Percentiles rank a stretch among this genome's conserved stretches.
Conservation (phyloP, 768 basidiomycete species). For the Agrocybe pediades region DNA sequence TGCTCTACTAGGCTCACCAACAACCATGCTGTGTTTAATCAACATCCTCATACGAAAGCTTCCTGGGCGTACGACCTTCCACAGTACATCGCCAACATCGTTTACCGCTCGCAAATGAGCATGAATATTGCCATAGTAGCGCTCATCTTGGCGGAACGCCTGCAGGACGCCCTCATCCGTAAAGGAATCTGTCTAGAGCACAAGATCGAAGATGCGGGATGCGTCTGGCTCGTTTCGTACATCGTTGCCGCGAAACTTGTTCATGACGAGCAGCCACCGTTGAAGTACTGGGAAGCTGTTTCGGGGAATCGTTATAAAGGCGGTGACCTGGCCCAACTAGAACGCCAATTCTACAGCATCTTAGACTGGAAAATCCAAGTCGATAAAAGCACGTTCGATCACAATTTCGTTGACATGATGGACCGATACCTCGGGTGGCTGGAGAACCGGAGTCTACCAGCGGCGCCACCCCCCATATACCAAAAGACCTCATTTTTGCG, state of each 20-base stretch:
- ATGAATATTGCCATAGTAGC: constrained; percentile 13
- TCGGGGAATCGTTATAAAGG: constrained; percentile 10
- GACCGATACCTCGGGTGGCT: constrained; percentile 12
- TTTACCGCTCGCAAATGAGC: constrained; percentile 12
- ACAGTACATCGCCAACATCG: constrained; percentile 12
- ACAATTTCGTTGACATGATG: constrained; percentile 9
- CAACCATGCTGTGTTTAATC: constrained; percentile 4
- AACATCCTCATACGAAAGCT: not conserved
- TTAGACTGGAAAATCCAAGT: constrained; percentile 17
- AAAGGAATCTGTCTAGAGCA: not conserved
- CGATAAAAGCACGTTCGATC: constrained; percentile 7
- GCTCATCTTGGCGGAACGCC: constrained; percentile 13
- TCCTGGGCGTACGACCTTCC: constrained; percentile 10
- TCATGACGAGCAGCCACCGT: constrained; percentile 10
- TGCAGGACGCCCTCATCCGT: constrained; percentile 7
- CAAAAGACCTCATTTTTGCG: constrained; percentile 8
- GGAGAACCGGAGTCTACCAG: constrained; percentile 11
- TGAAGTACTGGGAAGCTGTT: constrained; percentile 16
- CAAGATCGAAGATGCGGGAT: constrained; percentile 16
- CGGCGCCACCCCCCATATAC: constrained; percentile 16
- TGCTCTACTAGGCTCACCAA: constrained; percentile 10
- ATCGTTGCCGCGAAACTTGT: constrained; percentile 19
- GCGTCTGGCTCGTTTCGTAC: constrained; percentile 17
- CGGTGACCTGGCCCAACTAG: constrained; percentile 11
- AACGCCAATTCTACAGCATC: constrained; percentile 15